Percentiles rank a stretch among this genome's conserved stretches.
phyloP scores from a whole-genome alignment of 1,139 yeast genomes.

The Geotrichum citri-aurantii region DNA sequence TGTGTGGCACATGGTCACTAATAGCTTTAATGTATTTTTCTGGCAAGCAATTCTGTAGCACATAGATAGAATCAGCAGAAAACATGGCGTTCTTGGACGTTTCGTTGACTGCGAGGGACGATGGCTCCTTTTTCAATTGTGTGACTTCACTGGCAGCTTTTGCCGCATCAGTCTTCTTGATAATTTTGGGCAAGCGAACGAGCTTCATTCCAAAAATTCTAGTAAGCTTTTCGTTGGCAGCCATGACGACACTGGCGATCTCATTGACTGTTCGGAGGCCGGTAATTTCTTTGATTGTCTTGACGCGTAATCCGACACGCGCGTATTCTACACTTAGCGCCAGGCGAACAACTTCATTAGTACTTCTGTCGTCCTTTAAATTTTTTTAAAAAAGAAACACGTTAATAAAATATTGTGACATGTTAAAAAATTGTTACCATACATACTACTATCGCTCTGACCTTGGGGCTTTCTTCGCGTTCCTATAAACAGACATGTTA shows the following conservation, averaged over 20 bases:
- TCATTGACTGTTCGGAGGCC: not conserved
- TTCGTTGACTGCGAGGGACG: not conserved
- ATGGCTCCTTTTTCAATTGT: not conserved
- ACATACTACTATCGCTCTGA: not conserved
- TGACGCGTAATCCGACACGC: slow-evolving; percentile 9
- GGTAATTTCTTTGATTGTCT: slow-evolving; percentile 5
- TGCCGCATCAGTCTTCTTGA: not conserved
- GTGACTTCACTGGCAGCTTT: not conserved
- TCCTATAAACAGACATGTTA: not conserved
- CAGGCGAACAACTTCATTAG: slow-evolving; percentile 13
- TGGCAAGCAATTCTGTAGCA: slow-evolving; percentile 11
- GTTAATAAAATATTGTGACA: not conserved
- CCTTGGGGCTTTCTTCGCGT: not conserved
- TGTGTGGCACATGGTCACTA: not conserved
- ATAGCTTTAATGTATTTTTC: slow-evolving; percentile 4
- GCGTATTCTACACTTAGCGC: slow-evolving; percentile 14
- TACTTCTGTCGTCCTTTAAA: not conserved
- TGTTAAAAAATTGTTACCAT: not conserved
- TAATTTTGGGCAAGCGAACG: slow-evolving; percentile 5
- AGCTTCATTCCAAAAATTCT: slow-evolving; percentile 12
- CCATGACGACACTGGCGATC: not conserved
- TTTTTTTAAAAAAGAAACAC: too few species aligned
- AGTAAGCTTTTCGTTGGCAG: slow-evolving; percentile 6
- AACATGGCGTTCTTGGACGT: not conserved
- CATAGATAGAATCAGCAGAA: slow-evolving; percentile 7